Percentiles rank a stretch among this genome's conserved stretches.
Conservation (phyloP, 2,329 filamentous ascomycete species). For the Magnaporthiopsis poae region DNA sequence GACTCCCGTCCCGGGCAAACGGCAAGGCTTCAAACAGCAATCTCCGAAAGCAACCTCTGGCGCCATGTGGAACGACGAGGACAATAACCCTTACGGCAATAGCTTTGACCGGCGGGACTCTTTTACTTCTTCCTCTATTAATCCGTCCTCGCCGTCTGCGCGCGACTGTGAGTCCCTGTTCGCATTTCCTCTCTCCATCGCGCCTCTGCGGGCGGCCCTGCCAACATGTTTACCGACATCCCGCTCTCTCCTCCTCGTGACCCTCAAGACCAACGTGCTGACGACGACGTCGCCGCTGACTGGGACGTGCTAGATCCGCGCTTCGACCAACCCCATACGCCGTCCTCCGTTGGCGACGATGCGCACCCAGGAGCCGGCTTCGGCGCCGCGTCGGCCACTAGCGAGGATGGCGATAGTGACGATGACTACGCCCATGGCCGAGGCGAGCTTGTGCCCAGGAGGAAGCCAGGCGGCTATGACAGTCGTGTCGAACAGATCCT, state of each 20-base stretch:
- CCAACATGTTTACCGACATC: constrained; percentile 29
- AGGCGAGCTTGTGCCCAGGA: constrained; percentile 40
- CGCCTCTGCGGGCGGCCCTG: constrained; percentile 2
- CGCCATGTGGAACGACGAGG: constrained; percentile 96
- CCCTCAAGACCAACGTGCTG: neutral
- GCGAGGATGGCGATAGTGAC: constrained; percentile 34
- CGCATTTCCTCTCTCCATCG: constrained; percentile 7
- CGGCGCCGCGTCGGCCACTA: constrained; percentile 22
- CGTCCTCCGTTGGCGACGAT: constrained; percentile 59
- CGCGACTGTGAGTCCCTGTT: constrained; percentile 45
- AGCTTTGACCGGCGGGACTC: constrained; percentile 84
- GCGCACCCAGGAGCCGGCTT: constrained; percentile 38
- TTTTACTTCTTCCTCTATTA: constrained; percentile 56
- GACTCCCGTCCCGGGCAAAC: constrained; percentile 1
- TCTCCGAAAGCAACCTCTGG: constrained; percentile 3
- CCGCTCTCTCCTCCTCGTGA: constrained; percentile 23
- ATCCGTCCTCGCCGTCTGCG: constrained; percentile 52
- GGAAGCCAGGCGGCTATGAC: constrained; percentile 79
- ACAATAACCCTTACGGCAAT: constrained; percentile 90
- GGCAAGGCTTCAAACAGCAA: neutral
- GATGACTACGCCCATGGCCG: constrained; percentile 26
- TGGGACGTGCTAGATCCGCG: constrained; percentile 41
- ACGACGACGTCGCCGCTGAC: constrained; percentile 31
- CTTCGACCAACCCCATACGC: constrained; percentile 61
- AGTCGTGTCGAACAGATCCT: constrained; percentile 96